These are phyloP conservation scores for Phytophthora constricta DNA, from an alignment of 352 stramenopile genomes.

Conservation along the genomic window DNA sequence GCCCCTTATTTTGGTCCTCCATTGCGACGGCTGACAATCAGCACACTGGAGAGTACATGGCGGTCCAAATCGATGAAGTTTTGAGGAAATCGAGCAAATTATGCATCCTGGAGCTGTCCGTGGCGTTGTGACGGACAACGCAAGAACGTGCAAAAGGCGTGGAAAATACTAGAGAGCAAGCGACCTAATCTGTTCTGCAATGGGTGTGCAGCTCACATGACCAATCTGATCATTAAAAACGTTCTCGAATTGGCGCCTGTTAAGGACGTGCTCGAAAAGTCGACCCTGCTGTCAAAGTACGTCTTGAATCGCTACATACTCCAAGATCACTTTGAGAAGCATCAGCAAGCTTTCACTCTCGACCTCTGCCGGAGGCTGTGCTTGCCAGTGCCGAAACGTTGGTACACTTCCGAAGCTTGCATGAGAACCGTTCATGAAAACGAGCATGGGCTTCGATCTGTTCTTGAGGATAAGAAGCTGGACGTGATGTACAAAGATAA, in stretches of 20 bases:
- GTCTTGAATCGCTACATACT: constrained; percentile 3
- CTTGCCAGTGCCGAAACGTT: constrained; percentile 8
- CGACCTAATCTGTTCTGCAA: neutral
- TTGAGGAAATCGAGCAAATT: constrained; percentile 3
- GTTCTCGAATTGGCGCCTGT: constrained; percentile 2
- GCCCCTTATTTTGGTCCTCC: constrained; percentile 17
- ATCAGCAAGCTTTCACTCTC: constrained; percentile 1
- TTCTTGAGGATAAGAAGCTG: constrained; percentile 7
- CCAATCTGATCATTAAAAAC: constrained; percentile 12
- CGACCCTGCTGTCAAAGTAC: constrained; percentile 13
- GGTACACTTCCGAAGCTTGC: too few species aligned
- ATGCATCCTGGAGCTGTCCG: neutral
- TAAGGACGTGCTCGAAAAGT: neutral
- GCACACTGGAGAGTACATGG: constrained; percentile 15
- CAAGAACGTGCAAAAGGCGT: constrained; percentile 10
- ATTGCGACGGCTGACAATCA: constrained; percentile 5
- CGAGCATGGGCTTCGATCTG: neutral
- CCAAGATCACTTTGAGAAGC: constrained; percentile 8
- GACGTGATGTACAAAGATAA: neutral
- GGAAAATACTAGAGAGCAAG: constrained; percentile 4
- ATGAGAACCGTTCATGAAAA: constrained; percentile 4
- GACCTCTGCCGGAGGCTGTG: neutral
- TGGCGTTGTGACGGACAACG: constrained; percentile 8
- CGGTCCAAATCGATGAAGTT: neutral
- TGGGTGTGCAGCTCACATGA: constrained; percentile 6